Conservation (phyloP, 2,329 filamentous ascomycete genomes). For the Scedosporium aurantiacum region DNA sequence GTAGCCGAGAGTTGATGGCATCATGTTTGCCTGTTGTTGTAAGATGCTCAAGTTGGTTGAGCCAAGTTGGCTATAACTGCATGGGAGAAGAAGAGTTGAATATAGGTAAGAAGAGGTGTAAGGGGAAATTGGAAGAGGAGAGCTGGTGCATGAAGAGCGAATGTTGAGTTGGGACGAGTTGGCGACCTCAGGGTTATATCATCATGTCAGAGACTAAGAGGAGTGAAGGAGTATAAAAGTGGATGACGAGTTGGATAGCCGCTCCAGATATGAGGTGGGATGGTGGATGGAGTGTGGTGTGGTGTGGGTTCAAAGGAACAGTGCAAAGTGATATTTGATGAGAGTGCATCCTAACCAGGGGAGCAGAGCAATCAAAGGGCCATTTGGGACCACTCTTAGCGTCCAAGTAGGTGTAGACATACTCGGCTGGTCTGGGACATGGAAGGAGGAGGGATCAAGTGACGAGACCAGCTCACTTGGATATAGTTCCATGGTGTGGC, state of each 20-base stretch:
- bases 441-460: conserved; percentile 1
- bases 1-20: background rate
- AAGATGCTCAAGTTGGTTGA: background rate
- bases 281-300: conserved; percentile 1
- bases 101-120: background rate
- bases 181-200: conserved; percentile 3
- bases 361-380: conserved; percentile 1
- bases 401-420: background rate
- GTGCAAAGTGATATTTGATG: background rate
- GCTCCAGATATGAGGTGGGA: conserved; percentile 4
- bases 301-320: background rate
- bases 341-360: background rate
- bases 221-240: background rate
- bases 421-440: background rate
- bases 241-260: background rate
- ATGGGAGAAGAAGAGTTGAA: background rate
- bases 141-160: background rate
- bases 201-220: background rate
- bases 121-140: background rate
- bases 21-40: background rate
- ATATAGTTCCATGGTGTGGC: background rate
- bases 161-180: background rate
- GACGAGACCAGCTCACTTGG: conserved; percentile 1
- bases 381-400: background rate
- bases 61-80: background rate